Percentiles rank a stretch among this genome's conserved stretches.
These are phyloP conservation scores for Aspergillus panamensis DNA, from an alignment of 495 filamentous ascomycete genomes.

Conservation along the genomic window DNA sequence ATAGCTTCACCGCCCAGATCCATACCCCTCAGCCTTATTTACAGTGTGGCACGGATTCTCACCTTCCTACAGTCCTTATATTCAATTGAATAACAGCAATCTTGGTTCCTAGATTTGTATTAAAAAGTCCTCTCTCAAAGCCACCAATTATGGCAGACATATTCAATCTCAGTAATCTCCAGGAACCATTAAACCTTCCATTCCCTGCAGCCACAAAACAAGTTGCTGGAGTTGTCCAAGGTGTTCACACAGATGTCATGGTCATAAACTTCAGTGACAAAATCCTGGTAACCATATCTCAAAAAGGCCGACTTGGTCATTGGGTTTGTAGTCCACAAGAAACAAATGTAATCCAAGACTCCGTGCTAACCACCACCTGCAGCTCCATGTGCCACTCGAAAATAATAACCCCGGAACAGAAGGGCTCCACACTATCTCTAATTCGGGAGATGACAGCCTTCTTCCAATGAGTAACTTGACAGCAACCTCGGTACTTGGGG, in stretches of 20 bases:
- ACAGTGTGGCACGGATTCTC: neutral
- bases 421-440: conserved; percentile 41
- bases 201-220: conserved; percentile 78
- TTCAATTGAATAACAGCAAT: neutral
- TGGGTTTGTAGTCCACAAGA: conserved; percentile 60
- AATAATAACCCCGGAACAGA: conserved; percentile 57
- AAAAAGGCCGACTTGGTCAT: conserved; percentile 80
- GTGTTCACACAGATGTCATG: conserved; percentile 67
- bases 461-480: conserved; percentile 79
- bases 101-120: neutral
- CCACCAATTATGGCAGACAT: conserved; percentile 29
- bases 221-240: conserved; percentile 59
- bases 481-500: conserved; percentile 85
- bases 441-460: conserved; percentile 54
- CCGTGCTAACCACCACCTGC: conserved; percentile 20
- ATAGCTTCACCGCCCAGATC: conserved; percentile 18
- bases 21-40: neutral
- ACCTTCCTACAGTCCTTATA: too few species aligned
- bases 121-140: neutral
- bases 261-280: conserved; percentile 79
- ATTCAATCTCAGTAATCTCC: conserved; percentile 27
- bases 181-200: conserved; percentile 43
- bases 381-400: conserved; percentile 87
- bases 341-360: neutral
- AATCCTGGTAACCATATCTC: conserved; percentile 85